Evolutionary conservation across 805 yeast species (phyloP).

Genomic region (Candida railenensis): DNA sequence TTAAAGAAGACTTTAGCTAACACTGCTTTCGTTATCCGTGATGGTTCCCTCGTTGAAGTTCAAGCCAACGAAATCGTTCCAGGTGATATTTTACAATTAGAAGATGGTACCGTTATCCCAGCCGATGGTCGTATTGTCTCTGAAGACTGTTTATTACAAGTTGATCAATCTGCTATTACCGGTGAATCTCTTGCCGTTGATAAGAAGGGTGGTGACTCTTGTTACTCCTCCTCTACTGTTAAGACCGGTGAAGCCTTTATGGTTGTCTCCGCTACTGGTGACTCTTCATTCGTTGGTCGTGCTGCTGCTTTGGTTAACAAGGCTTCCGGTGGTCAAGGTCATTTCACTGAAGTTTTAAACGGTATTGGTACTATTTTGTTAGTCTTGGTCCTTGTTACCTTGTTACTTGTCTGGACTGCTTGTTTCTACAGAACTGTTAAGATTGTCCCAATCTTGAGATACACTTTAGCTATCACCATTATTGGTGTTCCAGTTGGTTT

Average conservation of each 20-base stretch:
- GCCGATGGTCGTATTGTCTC: constrained; percentile 90
- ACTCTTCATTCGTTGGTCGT: constrained; percentile 93
- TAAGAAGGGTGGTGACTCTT: constrained; percentile 82
- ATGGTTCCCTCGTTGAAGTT: constrained; percentile 73
- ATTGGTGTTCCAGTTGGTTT: constrained; percentile 98
- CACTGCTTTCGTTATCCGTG: constrained; percentile 82
- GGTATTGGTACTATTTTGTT: constrained; percentile 94
- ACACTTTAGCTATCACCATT: constrained; percentile 92
- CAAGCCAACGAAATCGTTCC: constrained; percentile 87
- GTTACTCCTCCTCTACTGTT: constrained; percentile 90
- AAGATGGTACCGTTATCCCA: constrained; percentile 90
- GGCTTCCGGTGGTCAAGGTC: constrained; percentile 92
- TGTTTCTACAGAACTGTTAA: constrained; percentile 89
- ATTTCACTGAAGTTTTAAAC: constrained; percentile 95
- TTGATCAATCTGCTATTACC: constrained; percentile 95
- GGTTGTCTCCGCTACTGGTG: constrained; percentile 95
- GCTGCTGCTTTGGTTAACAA: constrained; percentile 96
- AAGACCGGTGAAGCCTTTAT: constrained; percentile 94
- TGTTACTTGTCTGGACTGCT: constrained; percentile 88
- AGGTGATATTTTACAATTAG: constrained; percentile 90
- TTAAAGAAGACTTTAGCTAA: constrained; percentile 93
- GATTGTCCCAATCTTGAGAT: constrained; percentile 86
- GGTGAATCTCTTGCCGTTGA: constrained; percentile 97
- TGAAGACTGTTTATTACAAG: constrained; percentile 82
- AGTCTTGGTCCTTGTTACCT: constrained; percentile 83